Percentiles rank a stretch among this genome's conserved stretches.
These are phyloP conservation scores for Atractiella rhizophila DNA, from an alignment of 768 basidiomycete genomes.

Conservation along the genomic window DNA sequence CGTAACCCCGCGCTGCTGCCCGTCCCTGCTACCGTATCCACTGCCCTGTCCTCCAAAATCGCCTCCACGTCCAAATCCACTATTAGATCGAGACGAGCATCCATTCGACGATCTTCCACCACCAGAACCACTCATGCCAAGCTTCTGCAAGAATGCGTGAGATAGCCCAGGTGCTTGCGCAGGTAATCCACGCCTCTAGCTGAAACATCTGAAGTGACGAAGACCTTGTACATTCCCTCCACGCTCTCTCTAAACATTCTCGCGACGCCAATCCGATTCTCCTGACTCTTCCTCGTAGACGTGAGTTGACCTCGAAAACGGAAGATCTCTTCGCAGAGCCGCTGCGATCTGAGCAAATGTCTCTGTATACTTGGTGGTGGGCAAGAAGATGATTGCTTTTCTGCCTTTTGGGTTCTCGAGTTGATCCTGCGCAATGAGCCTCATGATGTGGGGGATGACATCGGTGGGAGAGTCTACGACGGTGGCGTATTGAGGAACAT, in stretches of 20 bases:
- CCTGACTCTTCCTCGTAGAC: slow-evolving; percentile 32
- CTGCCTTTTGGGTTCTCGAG: slow-evolving; percentile 33
- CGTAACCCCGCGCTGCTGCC: too few species aligned
- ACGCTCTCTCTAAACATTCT: slow-evolving; percentile 40
- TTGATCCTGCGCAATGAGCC: slow-evolving; percentile 69
- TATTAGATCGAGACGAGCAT: too few species aligned
- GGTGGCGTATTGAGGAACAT: slow-evolving; percentile 62
- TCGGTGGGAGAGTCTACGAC: slow-evolving; percentile 37
- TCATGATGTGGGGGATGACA: slow-evolving; percentile 52
- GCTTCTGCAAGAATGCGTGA: too few species aligned
- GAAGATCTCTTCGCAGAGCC: slow-evolving; percentile 24
- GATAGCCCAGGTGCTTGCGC: too few species aligned
- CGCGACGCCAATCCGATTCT: slow-evolving; percentile 28
- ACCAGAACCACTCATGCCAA: too few species aligned
- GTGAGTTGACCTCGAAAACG: slow-evolving; percentile 53
- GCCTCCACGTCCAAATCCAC: too few species aligned
- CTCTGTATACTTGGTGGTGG: slow-evolving; percentile 57
- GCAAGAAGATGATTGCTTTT: slow-evolving; percentile 36
- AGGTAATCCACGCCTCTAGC: slow-evolving; percentile 45
- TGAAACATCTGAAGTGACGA: slow-evolving; percentile 25
- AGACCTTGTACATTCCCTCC: slow-evolving; percentile 28
- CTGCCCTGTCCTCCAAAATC: too few species aligned
- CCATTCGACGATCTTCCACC: too few species aligned
- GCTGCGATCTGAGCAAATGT: slow-evolving; percentile 41
- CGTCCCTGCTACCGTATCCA: too few species aligned